Conservation (phyloP, 2,329 filamentous ascomycete genomes). For the Colletotrichum euphorbiae region DNA sequence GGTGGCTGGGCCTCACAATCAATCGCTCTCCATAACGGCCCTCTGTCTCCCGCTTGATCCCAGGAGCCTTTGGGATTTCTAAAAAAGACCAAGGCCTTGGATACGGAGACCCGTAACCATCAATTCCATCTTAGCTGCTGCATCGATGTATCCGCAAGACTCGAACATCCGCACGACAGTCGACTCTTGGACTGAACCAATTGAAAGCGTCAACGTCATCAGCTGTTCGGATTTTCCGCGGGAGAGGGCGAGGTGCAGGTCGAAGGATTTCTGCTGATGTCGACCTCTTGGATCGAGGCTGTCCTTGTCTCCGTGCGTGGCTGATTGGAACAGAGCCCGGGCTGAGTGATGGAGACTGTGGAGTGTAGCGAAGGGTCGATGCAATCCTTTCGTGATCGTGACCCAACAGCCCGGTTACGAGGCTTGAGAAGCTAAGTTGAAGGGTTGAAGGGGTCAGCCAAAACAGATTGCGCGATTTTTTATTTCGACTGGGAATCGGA, state of each 20-base stretch:
- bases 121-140: conserved; percentile 1
- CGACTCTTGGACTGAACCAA: conserved; percentile 2
- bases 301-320: not conserved
- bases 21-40: conserved; percentile 11
- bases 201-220: not conserved
- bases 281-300: not conserved
- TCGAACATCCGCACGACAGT: not conserved
- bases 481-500: not conserved
- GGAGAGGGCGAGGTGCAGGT: not conserved
- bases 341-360: conserved; percentile 18
- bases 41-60: conserved; percentile 21
- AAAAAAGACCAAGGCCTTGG: conserved; percentile 6
- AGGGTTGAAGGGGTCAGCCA: conserved; percentile 28
- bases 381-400: conserved; percentile 20
- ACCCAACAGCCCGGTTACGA: conserved; percentile 22
- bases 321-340: not conserved
- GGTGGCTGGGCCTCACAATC: not conserved
- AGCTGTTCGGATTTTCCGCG: not conserved
- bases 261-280: not conserved
- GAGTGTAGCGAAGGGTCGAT: conserved; percentile 16
- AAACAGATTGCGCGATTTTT: conserved; percentile 16
- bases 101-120: not conserved
- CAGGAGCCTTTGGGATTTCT: not conserved
- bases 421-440: conserved; percentile 17
- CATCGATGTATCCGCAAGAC: not conserved